Evolutionary conservation across 352 stramenopile genomes (phyloP).

Genomic region (Phytopythium aichiense): DNA sequence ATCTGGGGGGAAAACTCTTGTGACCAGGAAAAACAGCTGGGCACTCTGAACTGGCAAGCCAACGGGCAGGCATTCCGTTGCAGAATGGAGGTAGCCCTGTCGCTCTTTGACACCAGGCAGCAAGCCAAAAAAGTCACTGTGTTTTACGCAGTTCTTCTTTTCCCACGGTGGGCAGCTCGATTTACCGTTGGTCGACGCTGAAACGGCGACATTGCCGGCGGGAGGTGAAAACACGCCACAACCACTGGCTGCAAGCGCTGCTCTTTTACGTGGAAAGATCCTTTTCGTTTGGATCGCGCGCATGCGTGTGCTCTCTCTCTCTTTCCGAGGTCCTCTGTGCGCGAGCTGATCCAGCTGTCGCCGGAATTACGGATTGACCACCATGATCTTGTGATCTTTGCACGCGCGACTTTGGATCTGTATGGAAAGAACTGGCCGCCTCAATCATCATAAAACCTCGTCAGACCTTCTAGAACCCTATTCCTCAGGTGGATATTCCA

Average conservation of each 20-base stretch:
- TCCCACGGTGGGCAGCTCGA: too few species aligned
- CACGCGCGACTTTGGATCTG: not conserved
- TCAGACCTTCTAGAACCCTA: conserved; percentile 3
- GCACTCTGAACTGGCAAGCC: not conserved
- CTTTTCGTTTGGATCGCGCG: not conserved
- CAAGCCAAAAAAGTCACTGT: not conserved
- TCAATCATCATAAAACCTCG: not conserved
- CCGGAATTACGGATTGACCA: not conserved
- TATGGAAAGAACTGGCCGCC: not conserved
- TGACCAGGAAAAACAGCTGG: not conserved
- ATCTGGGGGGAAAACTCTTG: conserved; percentile 6
- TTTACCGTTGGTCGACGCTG: too few species aligned
- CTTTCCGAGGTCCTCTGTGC: not conserved
- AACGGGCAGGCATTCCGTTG: not conserved
- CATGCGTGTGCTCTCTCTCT: not conserved
- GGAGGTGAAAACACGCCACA: not conserved
- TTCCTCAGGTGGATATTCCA: not conserved
- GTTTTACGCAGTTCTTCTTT: too few species aligned
- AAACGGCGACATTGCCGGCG: too few species aligned
- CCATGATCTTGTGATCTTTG: not conserved
- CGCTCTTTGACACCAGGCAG: not conserved
- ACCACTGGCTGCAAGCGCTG: not conserved
- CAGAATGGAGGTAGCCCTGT: not conserved
- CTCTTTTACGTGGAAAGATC: conserved; percentile 3
- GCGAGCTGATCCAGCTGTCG: not conserved